Base-by-base conservation (phyloP, 2,329 filamentous ascomycete genomes). In the Trichophyton simii region DNA sequence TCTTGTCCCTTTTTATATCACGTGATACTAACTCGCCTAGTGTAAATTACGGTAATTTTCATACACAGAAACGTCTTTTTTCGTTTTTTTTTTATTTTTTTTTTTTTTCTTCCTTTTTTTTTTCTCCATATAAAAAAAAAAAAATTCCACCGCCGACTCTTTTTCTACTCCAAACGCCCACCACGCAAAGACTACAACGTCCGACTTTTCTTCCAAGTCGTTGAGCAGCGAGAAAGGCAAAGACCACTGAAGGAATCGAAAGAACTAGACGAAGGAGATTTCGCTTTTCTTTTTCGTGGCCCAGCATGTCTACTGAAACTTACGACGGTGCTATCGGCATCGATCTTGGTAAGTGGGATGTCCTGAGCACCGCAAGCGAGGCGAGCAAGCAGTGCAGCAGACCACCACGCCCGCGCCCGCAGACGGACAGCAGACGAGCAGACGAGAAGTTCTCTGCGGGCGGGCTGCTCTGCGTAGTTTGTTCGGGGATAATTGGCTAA, bases 261-360 rank as follows among this genome's bases (percentile, higher is more conserved):
- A 41, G 18, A 20, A 58, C 13, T n/a, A 44, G n/a, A 44, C 41
- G 41, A 44, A 44, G n/a, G 15, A 44, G 41, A 41, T 18, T 41
- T 38, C 58, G 57, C 44, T 55, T 52, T 20, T 59, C 57, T 28
- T 52, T 52, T 54, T 18, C n/a, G 50, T 54, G 50, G 50, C 58
- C 72, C 75, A 89, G 80, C 76, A 96, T 96, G 92, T 87, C 89
- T 78, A 91, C 96, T 79, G 92, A 96, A 87, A 87, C 95, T 73
- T 99, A 97, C 80, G 94, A 99, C 78, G 94, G 94, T 88, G 94
- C 94, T 86, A 90, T 97, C 82, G 94, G 94, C 86, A 99, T 99
- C 83, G 94, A 99, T 87, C 85, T 99, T 82, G 94, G 92, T 95
- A 82, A 73, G 87, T 81, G 64, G 25, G 13, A 50, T 48, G 42